Evolutionary conservation across 805 yeast genomes (phyloP).

Genomic region (Suhomyces emberorum): DNA sequence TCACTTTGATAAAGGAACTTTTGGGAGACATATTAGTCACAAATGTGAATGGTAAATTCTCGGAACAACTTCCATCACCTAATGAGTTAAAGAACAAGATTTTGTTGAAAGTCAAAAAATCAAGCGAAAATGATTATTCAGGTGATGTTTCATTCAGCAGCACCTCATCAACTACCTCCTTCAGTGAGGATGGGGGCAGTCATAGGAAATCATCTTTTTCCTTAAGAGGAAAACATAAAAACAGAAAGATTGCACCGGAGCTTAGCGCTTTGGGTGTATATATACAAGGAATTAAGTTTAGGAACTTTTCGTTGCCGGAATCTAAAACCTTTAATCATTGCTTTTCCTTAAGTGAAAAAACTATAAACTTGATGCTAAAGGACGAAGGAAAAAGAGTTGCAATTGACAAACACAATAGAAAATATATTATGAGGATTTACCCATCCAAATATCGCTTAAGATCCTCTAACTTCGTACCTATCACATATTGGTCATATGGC

Average conservation of each 20-base stretch:
- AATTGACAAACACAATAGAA: conserved; percentile 71
- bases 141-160: conserved; percentile 20
- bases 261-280: conserved; percentile 67
- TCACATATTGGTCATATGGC: conserved; percentile 79
- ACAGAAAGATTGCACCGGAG: conserved; percentile 31
- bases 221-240: conserved; percentile 19
- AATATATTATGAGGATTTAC: conserved; percentile 76
- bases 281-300: conserved; percentile 69
- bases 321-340: conserved; percentile 78
- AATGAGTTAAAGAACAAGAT: conserved; percentile 64
- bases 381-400: conserved; percentile 55
- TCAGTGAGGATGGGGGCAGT: conserved; percentile 36
- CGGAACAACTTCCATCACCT: conserved; percentile 59
- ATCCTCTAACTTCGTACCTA: conserved; percentile 80
- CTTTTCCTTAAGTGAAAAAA: conserved; percentile 81
- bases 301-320: conserved; percentile 82
- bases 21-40: conserved; percentile 58
- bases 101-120: conserved; percentile 73
- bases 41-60: conserved; percentile 29
- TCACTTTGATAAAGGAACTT: conserved; percentile 47
- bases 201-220: conserved; percentile 15
- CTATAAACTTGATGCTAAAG: conserved; percentile 58
- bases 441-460: conserved; percentile 77
- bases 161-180: conserved; percentile 39
- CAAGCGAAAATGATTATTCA: conserved; percentile 26